Percentiles rank a stretch among this genome's conserved stretches.
These are phyloP conservation scores for Fusarium verticillioides DNA, from an alignment of 2,329 filamentous ascomycete genomes.

Conservation along the genomic window DNA sequence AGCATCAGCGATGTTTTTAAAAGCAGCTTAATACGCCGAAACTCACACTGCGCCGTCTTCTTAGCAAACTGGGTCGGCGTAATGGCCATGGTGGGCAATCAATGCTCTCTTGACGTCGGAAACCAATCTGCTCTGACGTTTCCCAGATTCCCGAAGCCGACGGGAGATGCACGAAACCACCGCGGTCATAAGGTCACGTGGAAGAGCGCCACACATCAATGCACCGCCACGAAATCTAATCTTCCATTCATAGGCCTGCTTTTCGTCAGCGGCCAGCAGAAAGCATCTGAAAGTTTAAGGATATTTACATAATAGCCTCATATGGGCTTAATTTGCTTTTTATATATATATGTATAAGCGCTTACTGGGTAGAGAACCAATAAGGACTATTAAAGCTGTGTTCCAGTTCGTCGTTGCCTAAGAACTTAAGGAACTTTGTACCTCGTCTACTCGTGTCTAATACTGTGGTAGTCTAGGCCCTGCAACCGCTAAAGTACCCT, in stretches of 20 bases:
- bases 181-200: slow-evolving; percentile 46
- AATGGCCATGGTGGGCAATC: slow-evolving; percentile 77
- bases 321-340: background rate
- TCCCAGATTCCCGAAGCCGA: slow-evolving; percentile 40
- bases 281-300: background rate
- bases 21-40: background rate
- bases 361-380: background rate
- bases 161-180: slow-evolving; percentile 42
- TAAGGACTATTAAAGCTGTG: background rate
- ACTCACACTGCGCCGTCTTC: slow-evolving; percentile 80
- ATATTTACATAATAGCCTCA: background rate
- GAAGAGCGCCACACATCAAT: slow-evolving; percentile 21
- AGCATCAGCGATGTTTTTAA: slow-evolving; percentile 50
- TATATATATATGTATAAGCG: background rate
- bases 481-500: background rate
- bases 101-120: slow-evolving; percentile 48
- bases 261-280: slow-evolving; percentile 36
- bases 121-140: slow-evolving; percentile 48
- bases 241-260: slow-evolving; percentile 34
- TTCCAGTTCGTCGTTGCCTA: background rate
- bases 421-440: background rate
- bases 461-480: background rate
- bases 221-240: slow-evolving; percentile 35
- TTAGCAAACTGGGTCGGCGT: slow-evolving; percentile 92
- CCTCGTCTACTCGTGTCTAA: too few relatives aligned